Evolutionary conservation across 2,329 filamentous ascomycete genomes (phyloP).

Genomic region (Thermoascus crustaceus): DNA sequence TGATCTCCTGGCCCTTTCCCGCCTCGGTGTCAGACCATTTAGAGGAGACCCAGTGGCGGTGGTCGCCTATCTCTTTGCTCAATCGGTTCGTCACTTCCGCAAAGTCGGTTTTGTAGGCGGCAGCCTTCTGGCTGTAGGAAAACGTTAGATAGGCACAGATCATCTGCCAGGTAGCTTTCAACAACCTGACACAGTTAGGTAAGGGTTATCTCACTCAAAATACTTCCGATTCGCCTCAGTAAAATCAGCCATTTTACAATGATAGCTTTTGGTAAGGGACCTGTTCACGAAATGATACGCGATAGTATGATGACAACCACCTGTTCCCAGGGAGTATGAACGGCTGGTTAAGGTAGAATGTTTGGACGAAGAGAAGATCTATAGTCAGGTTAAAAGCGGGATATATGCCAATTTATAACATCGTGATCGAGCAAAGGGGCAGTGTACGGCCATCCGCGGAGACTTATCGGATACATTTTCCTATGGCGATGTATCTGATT

Average conservation of each 20-base stretch:
- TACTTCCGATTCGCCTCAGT: constrained; percentile 31
- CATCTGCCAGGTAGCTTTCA: constrained; percentile 1
- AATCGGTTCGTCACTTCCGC: constrained; percentile 47
- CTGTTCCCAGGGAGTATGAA: too few species aligned
- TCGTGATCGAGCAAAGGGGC: neutral
- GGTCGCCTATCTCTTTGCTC: constrained; percentile 45
- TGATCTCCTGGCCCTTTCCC: constrained; percentile 29
- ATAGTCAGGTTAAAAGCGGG: too few species aligned
- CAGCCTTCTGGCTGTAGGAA: constrained; percentile 41
- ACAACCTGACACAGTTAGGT: neutral
- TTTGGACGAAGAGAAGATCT: too few species aligned
- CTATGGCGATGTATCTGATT: neutral
- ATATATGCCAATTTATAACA: too few species aligned
- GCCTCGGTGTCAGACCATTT: constrained; percentile 38
- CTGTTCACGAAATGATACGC: too few species aligned
- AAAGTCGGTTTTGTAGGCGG: constrained; percentile 51
- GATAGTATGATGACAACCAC: too few species aligned
- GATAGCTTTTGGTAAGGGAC: neutral
- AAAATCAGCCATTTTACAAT: constrained; percentile 22
- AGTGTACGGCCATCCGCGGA: constrained; percentile 13
- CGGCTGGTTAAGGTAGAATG: too few species aligned
- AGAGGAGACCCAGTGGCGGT: constrained; percentile 55
- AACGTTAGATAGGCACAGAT: neutral
- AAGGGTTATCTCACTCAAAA: constrained; percentile 29
- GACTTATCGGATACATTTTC: constrained; percentile 26